Evolutionary conservation across 305 asterid genomes (phyloP), one percentile per base, ranked within the genome.

Genomic region (Lippia alba): DNA sequence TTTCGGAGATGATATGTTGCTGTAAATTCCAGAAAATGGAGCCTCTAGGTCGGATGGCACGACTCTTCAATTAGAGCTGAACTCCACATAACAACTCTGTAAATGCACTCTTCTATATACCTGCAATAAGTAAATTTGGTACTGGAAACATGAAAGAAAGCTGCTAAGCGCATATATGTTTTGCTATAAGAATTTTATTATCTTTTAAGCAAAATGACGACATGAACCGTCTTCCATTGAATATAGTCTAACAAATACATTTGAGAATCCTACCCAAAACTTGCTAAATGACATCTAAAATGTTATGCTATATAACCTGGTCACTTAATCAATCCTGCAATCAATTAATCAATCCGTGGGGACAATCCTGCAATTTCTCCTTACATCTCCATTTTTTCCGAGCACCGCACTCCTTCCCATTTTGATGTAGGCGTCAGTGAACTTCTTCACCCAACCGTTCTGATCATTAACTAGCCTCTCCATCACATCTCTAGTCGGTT

Each of bases 371-470:
- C 93, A 89, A 46, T 83, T 83, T 73, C 64, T 85, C 82, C 91
- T 80, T 74, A 89, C 76, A 51, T 89, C 83, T 53, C 93, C 92
- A 40, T 79, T 74, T 33, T 83, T 57, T 39, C 91, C 91, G 24
- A 87, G 89, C 70, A 85, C 89, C 24, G 78, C 84, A 6, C 78
- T 44, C 51, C 67, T 77, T 54, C 86, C 85, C 56, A 89, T 8
- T 63, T 77, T 84, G 54, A 57, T 72, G 24, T 80, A 56, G 2
- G 86, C 65, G 33, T 49, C 30, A 1, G 79, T 66, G 56, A 89
- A 87, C 80, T 79, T 84, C 10, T 3, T 69, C 64, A 79, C 51
- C 89, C 87, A 89, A 5, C 78, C 91, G 0, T 48, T 41, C 76
- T 85, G 83, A 70, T 87, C 91, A 4, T 34, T 65, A 5, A 76